Conservation (phyloP, 805 yeast species). For the Scheffersomyces stipitis region DNA sequence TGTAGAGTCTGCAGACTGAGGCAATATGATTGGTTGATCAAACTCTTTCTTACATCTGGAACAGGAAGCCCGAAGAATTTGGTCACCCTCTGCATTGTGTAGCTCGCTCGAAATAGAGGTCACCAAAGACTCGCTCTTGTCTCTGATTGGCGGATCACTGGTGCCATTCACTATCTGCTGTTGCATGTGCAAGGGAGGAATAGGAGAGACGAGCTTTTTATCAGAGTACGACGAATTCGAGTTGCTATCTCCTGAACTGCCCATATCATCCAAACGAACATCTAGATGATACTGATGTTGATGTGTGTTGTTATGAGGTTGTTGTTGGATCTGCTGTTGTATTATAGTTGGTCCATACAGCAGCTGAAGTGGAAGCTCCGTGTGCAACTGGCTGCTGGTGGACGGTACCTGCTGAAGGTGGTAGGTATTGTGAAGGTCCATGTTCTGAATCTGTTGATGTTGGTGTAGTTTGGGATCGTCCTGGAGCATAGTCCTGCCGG, state of each 20-base stretch:
- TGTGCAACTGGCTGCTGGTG: slow-evolving; percentile 5
- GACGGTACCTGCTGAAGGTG: slow-evolving; percentile 11
- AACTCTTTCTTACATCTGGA: slow-evolving; percentile 62
- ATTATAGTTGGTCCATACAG: slow-evolving; percentile 2
- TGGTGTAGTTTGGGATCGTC: slow-evolving; percentile 6
- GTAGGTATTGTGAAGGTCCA: slow-evolving; percentile 10
- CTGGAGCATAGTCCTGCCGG: slow-evolving; percentile 12
- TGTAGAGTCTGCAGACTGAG: slow-evolving; percentile 18
- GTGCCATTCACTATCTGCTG: slow-evolving; percentile 31
- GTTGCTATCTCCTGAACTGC: neutral
- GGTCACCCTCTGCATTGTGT: slow-evolving; percentile 3
- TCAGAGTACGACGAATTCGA: slow-evolving; percentile 7
- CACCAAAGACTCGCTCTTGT: neutral
- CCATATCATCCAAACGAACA: slow-evolving; percentile 10
- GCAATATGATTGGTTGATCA: slow-evolving; percentile 41
- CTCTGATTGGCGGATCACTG: neutral
- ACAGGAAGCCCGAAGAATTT: slow-evolving; percentile 33
- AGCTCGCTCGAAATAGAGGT: neutral
- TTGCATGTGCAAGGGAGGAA: slow-evolving; percentile 45
- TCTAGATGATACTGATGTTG: slow-evolving; percentile 11
- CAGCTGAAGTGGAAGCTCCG: slow-evolving; percentile 7
- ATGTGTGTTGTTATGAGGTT: slow-evolving; percentile 2
- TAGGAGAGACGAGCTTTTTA: slow-evolving; percentile 27
- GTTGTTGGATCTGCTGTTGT: slow-evolving; percentile 4
- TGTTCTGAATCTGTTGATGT: slow-evolving; percentile 9